Percentiles rank a stretch among this genome's conserved stretches.
phyloP scores from a whole-genome alignment of 257 asterid species.

The Plantago major region DNA sequence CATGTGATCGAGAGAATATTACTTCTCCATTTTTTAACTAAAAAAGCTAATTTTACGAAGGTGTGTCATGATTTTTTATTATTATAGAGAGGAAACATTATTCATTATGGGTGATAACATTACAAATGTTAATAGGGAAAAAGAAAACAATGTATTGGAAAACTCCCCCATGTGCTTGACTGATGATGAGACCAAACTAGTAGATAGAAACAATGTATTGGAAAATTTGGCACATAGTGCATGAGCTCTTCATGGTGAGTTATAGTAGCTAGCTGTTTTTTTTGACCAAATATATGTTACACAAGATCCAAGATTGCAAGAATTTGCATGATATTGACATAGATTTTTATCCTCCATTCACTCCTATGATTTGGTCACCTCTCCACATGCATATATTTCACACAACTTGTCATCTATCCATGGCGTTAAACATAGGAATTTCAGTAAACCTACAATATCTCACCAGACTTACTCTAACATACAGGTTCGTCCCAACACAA shows the following conservation, averaged over 20 bases:
- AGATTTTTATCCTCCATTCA: slow-evolving; percentile 11
- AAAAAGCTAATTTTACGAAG: no score
- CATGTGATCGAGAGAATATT: no score
- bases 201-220: slow-evolving; percentile 1
- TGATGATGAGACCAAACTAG: slow-evolving; percentile 11
- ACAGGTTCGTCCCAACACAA: no score
- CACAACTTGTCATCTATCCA: not conserved
- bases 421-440: no score
- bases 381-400: slow-evolving; percentile 15
- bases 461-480: no score
- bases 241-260: not conserved
- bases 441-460: no score
- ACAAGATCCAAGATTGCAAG: slow-evolving; percentile 17
- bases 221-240: not conserved
- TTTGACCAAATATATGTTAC: slow-evolving; percentile 8
- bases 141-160: slow-evolving; percentile 34
- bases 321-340: slow-evolving; percentile 15
- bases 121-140: slow-evolving; percentile 6
- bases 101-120: slow-evolving; percentile 11
- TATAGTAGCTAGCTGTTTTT: slow-evolving; percentile 13
- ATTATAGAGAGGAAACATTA: not conserved
- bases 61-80: no score
- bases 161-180: slow-evolving; percentile 33
- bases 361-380: slow-evolving; percentile 17
- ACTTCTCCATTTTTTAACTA: no score